Conservation (phyloP, 2,329 filamentous ascomycete species). For the Ascocoryne sarcoides region DNA sequence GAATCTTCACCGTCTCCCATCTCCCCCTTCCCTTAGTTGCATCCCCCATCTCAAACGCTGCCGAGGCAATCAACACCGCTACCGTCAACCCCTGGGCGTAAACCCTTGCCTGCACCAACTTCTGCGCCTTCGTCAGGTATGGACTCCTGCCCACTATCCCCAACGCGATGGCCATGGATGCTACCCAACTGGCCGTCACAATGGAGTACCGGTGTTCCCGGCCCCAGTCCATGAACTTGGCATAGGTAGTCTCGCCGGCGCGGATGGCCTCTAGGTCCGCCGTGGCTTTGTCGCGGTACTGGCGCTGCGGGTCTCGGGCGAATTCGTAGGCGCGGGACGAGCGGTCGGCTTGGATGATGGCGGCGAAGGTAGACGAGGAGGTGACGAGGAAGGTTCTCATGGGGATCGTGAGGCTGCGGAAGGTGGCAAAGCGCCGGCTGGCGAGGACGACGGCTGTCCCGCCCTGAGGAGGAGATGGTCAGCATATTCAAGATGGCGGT, state of each 20-base stretch:
- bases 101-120: slow-evolving; percentile 67
- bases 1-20: slow-evolving; percentile 76
- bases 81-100: slow-evolving; percentile 66
- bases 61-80: slow-evolving; percentile 56
- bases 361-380: slow-evolving; percentile 71
- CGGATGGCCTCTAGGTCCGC: slow-evolving; percentile 11
- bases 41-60: slow-evolving; percentile 65
- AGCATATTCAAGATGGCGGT: background rate
- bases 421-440: slow-evolving; percentile 59
- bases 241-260: slow-evolving; percentile 38
- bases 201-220: slow-evolving; percentile 60
- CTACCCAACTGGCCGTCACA: slow-evolving; percentile 58
- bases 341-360: slow-evolving; percentile 80
- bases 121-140: slow-evolving; percentile 55
- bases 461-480: slow-evolving; percentile 13
- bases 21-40: slow-evolving; percentile 65
- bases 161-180: slow-evolving; percentile 54
- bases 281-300: slow-evolving; percentile 30
- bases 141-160: slow-evolving; percentile 54
- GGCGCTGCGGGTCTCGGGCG: slow-evolving; percentile 28
- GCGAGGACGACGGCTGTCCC: slow-evolving; percentile 56
- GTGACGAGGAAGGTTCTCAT: slow-evolving; percentile 87
- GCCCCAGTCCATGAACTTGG: slow-evolving; percentile 65
- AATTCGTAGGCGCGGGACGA: slow-evolving; percentile 63
- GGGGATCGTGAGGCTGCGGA: slow-evolving; percentile 75